Evolutionary conservation across 768 basidiomycete genomes (phyloP), one percentile per base, ranked within the genome.

Genomic region (Leccinum fibrillosum): DNA sequence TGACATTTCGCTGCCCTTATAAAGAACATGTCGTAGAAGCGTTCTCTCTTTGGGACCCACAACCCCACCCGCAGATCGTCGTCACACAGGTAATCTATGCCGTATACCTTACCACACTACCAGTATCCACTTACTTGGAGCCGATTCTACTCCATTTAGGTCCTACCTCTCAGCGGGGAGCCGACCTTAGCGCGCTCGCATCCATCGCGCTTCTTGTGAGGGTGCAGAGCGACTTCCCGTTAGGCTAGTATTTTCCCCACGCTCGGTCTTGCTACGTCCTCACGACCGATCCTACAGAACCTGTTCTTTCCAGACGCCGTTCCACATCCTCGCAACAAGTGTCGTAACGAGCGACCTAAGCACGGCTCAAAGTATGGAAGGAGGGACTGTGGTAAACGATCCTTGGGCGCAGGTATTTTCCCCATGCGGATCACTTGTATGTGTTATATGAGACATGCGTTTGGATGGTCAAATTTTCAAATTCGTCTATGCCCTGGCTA

Each of bases 191-290:
- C 78, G 76, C 79, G 75, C 72, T 81, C 78, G 85, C 82, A 72
- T 84, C 82, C 83, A 86, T 86, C 86, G 84, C 85, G 86, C 83
- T 86, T 88, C 78, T 79, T 79, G 77, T 78, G 74, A 76, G 81
- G 83, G 72, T 82, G 83, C 73, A 72, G 75, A 84, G 70, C 72
- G 75, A 75, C 78, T 75, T 87, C 86, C 72, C 74, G 73, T 72
- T 70, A 78, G 84, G 85, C 77, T 66, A 44, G 60, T 65, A 56
- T 49, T 11, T 45, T n/a, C 54, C 49, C 44, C 58, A 19, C 7
- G 5, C 52, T 25, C n/a, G 5, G 52, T 58, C 25, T 26, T 17
- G n/a, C 51, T 21, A 15, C 49, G 47, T 26, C 52, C 54, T 65
- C 26, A 68, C 48, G 25, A 21, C 34, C 61, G 52, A 49, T 57